Conservation (phyloP, 2,329 filamentous ascomycete species). For the Achaetomium macrosporum region DNA sequence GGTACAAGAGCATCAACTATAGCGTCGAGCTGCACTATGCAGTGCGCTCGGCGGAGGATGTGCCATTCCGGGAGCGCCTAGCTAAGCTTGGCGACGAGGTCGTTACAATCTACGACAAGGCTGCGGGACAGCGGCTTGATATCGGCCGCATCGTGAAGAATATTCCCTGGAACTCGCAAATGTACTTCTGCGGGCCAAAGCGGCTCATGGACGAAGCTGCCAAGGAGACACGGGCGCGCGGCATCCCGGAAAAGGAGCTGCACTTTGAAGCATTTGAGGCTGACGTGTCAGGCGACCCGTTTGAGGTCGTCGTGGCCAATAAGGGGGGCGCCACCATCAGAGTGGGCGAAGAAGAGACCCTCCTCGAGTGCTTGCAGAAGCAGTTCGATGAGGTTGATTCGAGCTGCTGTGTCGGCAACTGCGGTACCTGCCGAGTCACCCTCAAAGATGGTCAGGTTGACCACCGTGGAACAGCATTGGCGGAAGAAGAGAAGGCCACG, state of each 20-base stretch:
- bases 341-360: slow-evolving; percentile 43
- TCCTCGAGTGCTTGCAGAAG: slow-evolving; percentile 43
- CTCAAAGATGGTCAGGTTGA: slow-evolving; percentile 40
- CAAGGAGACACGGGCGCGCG: slow-evolving; percentile 35
- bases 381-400: slow-evolving; percentile 40
- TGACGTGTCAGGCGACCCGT: slow-evolving; percentile 51
- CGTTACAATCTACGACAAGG: slow-evolving; percentile 48
- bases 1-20: slow-evolving; percentile 40
- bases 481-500: slow-evolving; percentile 38
- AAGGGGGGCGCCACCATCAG: slow-evolving; percentile 35
- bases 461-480: slow-evolving; percentile 44
- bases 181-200: slow-evolving; percentile 57
- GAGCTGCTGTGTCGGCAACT: slow-evolving; percentile 51
- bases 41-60: slow-evolving; percentile 45
- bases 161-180: slow-evolving; percentile 47
- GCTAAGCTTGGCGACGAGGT: slow-evolving; percentile 34
- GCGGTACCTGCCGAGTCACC: slow-evolving; percentile 45
- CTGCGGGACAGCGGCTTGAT: slow-evolving; percentile 47
- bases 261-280: slow-evolving; percentile 57
- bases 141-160: slow-evolving; percentile 40
- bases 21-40: slow-evolving; percentile 54
- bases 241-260: slow-evolving; percentile 45
- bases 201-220: slow-evolving; percentile 50
- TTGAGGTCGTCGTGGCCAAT: slow-evolving; percentile 49
- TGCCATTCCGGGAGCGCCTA: slow-evolving; percentile 49